Conservation (phyloP, 805 yeast species). For the Pichia cabralensis region DNA sequence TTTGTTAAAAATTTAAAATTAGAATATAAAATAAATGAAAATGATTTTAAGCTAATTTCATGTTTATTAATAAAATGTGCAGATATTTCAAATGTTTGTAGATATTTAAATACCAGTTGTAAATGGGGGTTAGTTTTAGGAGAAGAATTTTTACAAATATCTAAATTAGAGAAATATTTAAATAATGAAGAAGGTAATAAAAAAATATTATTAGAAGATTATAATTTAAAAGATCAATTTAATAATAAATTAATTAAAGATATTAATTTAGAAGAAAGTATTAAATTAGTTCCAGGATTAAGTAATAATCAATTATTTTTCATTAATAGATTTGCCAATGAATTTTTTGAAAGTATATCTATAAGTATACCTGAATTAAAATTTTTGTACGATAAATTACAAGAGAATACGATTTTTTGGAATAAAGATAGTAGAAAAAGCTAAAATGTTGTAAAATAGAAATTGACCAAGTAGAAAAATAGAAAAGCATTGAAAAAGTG, state of each 20-base stretch:
- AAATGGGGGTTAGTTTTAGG: slow-evolving; percentile 82
- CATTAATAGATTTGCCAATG: slow-evolving; percentile 71
- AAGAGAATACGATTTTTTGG: slow-evolving; percentile 52
- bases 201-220: slow-evolving; percentile 3
- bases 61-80: slow-evolving; percentile 84
- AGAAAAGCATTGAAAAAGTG: too few species aligned
- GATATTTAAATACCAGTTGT: slow-evolving; percentile 65
- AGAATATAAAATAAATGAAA: slow-evolving; percentile 19
- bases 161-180: slow-evolving; percentile 33
- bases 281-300: slow-evolving; percentile 37
- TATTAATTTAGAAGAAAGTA: slow-evolving; percentile 33
- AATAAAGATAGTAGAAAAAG: slow-evolving; percentile 6
- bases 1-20: slow-evolving; percentile 47
- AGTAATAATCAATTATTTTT: slow-evolving; percentile 74
- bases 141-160: slow-evolving; percentile 66
- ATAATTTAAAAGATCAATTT: neutral
- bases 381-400: slow-evolving; percentile 45
- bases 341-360: slow-evolving; percentile 58
- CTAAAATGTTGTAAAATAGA: too few species aligned
- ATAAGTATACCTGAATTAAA: slow-evolving; percentile 49
- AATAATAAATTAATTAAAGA: slow-evolving; percentile 10
- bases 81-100: slow-evolving; percentile 86
- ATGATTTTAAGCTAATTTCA: slow-evolving; percentile 34
- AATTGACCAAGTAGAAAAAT: too few species aligned
- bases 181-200: neutral